Evolutionary conservation across 306 rosid genomes (phyloP).

Genomic region (Elaeagnus macrophylla): DNA sequence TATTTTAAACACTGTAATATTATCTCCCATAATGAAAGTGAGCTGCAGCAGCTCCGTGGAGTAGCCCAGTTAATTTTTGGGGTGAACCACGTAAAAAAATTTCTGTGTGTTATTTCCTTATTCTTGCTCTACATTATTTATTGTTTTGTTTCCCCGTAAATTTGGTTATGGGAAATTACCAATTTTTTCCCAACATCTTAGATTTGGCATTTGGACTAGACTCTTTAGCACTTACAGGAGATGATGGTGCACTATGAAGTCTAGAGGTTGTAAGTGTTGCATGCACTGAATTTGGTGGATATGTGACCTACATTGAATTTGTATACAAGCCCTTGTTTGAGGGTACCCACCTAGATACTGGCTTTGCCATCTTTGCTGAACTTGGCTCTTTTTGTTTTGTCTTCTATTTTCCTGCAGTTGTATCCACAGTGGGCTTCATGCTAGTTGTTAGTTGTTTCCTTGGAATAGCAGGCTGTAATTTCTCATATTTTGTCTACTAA

Average conservation of each 20-base stretch:
- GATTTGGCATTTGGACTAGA: slow-evolving; percentile 37
- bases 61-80: too few relatives aligned
- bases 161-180: too few relatives aligned
- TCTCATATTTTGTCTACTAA: slow-evolving; percentile 50
- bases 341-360: slow-evolving; percentile 74
- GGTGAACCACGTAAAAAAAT: too few relatives aligned
- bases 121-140: too few relatives aligned
- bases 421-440: slow-evolving; percentile 39
- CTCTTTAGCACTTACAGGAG: slow-evolving; percentile 39
- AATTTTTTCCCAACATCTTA: too few relatives aligned
- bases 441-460: slow-evolving; percentile 46
- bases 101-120: too few relatives aligned
- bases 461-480: slow-evolving; percentile 33
- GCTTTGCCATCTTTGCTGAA: slow-evolving; percentile 58
- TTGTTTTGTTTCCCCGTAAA: too few relatives aligned
- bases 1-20: too few relatives aligned
- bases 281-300: slow-evolving; percentile 74
- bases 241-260: slow-evolving; percentile 60
- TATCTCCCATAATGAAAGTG: too few relatives aligned
- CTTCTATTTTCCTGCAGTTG: slow-evolving; percentile 42
- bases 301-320: slow-evolving; percentile 70
- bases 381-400: slow-evolving; percentile 54
- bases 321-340: slow-evolving; percentile 63
- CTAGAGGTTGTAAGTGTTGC: slow-evolving; percentile 70
- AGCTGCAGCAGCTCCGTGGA: too few relatives aligned